Percentiles rank a stretch among this genome's conserved stretches.
Evolutionary conservation across 495 filamentous ascomycete genomes (phyloP).

Genomic region (Aspergillus leporis): DNA sequence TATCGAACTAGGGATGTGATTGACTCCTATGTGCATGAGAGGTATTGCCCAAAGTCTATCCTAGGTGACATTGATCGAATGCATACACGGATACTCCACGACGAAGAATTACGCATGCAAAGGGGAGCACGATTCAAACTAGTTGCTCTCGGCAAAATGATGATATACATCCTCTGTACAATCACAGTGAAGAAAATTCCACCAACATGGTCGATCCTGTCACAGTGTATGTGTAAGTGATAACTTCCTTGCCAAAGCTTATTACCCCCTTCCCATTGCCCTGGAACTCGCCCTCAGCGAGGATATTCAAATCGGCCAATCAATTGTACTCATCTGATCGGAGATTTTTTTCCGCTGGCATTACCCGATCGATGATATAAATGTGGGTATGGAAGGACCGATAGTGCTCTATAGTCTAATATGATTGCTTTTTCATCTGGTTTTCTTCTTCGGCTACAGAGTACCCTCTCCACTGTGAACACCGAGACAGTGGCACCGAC

Average conservation of each 20-base stretch:
- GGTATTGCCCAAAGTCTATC: not conserved
- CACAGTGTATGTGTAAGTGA: not conserved
- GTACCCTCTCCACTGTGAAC: not conserved
- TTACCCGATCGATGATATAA: conserved; percentile 3
- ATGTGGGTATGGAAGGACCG: conserved; percentile 4
- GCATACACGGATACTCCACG: not conserved
- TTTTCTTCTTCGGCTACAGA: not conserved
- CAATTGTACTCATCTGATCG: conserved; percentile 16
- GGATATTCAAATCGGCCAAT: conserved; percentile 16
- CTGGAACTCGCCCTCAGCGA: conserved; percentile 7
- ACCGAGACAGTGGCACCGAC: not conserved
- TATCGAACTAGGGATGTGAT: not conserved
- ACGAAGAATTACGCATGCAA: not conserved
- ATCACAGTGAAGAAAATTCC: not conserved
- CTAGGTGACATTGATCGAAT: not conserved
- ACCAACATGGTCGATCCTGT: conserved; percentile 5
- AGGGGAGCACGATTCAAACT: not conserved
- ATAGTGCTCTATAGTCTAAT: conserved; percentile 2
- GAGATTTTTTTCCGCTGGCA: not conserved
- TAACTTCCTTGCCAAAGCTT: conserved; percentile 13
- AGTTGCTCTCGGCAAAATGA: not conserved
- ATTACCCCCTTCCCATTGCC: conserved; percentile 14
- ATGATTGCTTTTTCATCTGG: not conserved
- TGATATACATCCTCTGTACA: not conserved
- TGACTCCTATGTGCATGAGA: not conserved